phyloP scores from a whole-genome alignment of 495 filamentous ascomycete genomes.

The Neurospora sp. region DNA sequence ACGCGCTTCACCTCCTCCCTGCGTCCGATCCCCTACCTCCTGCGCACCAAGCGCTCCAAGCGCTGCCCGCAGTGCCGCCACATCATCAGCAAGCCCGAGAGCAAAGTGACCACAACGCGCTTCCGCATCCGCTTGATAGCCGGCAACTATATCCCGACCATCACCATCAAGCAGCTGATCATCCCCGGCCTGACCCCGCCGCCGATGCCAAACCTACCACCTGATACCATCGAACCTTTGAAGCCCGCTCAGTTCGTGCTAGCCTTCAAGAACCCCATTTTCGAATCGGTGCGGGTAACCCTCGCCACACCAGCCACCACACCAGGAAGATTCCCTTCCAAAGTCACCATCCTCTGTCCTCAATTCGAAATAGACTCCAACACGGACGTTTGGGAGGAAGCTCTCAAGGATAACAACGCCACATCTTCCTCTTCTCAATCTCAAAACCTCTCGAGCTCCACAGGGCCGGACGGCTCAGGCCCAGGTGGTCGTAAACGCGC shows the following conservation, averaged over 20 bases:
- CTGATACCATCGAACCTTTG: slow-evolving; percentile 46
- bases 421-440: neutral
- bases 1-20: slow-evolving; percentile 53
- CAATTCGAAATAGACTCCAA: slow-evolving; percentile 93
- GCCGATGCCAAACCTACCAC: neutral
- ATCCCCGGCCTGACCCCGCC: slow-evolving; percentile 20
- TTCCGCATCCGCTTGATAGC: slow-evolving; percentile 87
- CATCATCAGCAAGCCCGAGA: slow-evolving; percentile 91
- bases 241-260: slow-evolving; percentile 73
- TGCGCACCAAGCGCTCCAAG: slow-evolving; percentile 87
- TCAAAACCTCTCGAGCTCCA: neutral
- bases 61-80: slow-evolving; percentile 87
- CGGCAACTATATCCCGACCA: slow-evolving; percentile 75
- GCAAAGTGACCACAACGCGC: slow-evolving; percentile 72
- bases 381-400: slow-evolving; percentile 93
- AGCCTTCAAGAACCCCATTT: slow-evolving; percentile 87
- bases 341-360: slow-evolving; percentile 86
- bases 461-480: neutral
- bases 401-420: slow-evolving; percentile 42
- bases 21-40: slow-evolving; percentile 65
- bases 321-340: slow-evolving; percentile 63
- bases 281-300: slow-evolving; percentile 77
- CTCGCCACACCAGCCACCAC: slow-evolving; percentile 77
- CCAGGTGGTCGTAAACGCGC: neutral
- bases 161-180: slow-evolving; percentile 57